These are phyloP conservation scores for Xylaria curta DNA, from an alignment of 495 filamentous ascomycete species.

Conservation along the genomic window DNA sequence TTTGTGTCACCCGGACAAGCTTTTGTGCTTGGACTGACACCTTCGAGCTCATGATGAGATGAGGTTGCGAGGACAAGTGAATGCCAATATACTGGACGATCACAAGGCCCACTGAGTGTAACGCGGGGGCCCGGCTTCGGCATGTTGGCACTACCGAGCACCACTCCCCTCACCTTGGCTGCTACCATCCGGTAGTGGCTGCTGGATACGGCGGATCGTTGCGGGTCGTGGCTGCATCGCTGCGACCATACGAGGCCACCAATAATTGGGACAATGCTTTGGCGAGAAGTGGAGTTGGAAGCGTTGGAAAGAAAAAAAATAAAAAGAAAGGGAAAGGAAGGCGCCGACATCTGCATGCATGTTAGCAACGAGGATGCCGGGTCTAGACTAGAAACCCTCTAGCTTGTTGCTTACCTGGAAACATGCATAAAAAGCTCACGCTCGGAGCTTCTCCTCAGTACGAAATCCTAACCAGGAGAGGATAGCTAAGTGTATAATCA, in stretches of 20 bases:
- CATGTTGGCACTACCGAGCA: background rate
- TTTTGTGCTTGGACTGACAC: background rate
- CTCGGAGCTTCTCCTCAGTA: background rate
- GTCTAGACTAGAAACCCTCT: background rate
- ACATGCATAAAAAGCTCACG: background rate
- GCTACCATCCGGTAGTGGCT: background rate
- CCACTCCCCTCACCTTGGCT: constrained; percentile 2
- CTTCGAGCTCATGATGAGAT: background rate
- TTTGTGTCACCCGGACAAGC: background rate
- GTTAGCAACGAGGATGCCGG: background rate
- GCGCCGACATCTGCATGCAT: background rate
- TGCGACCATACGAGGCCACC: background rate
- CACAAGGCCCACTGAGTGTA: constrained; percentile 17
- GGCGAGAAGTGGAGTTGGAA: background rate
- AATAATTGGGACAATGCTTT: background rate
- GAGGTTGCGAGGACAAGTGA: background rate
- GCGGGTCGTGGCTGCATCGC: too few species aligned
- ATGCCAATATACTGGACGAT: too few species aligned
- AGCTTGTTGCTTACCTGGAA: background rate
- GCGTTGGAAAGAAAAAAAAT: too few species aligned
- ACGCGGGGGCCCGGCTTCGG: constrained; percentile 14
- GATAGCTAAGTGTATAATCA: background rate
- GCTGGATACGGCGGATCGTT: background rate
- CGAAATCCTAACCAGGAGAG: background rate
- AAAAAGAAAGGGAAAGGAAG: background rate